Percentiles rank a stretch among this genome's conserved stretches.
Evolutionary conservation across 768 basidiomycete genomes (phyloP).

Genomic region (Mycena leptocephala): DNA sequence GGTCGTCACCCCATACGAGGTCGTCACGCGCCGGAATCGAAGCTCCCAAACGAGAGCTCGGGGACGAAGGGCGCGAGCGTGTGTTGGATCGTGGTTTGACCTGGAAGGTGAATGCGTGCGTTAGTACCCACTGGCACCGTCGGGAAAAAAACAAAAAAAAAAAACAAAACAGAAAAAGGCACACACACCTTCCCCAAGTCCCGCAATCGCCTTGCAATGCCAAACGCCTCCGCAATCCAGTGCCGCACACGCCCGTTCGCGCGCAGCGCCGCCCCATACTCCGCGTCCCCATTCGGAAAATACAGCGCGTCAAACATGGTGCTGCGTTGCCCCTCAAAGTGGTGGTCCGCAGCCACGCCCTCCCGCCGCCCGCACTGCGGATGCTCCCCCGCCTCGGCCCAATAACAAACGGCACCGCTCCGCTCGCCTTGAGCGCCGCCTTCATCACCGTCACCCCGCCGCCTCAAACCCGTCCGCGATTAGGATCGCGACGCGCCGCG

Average conservation of each 20-base stretch:
- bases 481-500: slow-evolving; percentile 22
- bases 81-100: neutral
- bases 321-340: slow-evolving; percentile 85
- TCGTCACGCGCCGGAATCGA: slow-evolving; percentile 56
- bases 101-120: no score
- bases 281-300: slow-evolving; percentile 76
- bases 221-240: slow-evolving; percentile 89
- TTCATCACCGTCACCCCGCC: slow-evolving; percentile 73
- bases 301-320: slow-evolving; percentile 89
- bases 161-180: no score
- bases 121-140: no score
- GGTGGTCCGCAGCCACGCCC: slow-evolving; percentile 74
- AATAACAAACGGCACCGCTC: slow-evolving; percentile 76
- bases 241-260: slow-evolving; percentile 83
- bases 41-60: slow-evolving; percentile 55
- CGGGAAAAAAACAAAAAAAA: no score
- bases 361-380: slow-evolving; percentile 48
- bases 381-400: slow-evolving; percentile 78
- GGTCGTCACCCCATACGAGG: slow-evolving; percentile 77
- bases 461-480: slow-evolving; percentile 12
- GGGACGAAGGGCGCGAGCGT: neutral
- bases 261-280: slow-evolving; percentile 70
- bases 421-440: slow-evolving; percentile 64
- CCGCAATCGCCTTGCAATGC: slow-evolving; percentile 89
- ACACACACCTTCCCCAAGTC: slow-evolving; percentile 74